A percentile compares a stretch with the other conserved stretches of the same genome.
phyloP scores from a whole-genome alignment of 768 basidiomycete genomes.

The Lactifluus hygrophoroides region DNA sequence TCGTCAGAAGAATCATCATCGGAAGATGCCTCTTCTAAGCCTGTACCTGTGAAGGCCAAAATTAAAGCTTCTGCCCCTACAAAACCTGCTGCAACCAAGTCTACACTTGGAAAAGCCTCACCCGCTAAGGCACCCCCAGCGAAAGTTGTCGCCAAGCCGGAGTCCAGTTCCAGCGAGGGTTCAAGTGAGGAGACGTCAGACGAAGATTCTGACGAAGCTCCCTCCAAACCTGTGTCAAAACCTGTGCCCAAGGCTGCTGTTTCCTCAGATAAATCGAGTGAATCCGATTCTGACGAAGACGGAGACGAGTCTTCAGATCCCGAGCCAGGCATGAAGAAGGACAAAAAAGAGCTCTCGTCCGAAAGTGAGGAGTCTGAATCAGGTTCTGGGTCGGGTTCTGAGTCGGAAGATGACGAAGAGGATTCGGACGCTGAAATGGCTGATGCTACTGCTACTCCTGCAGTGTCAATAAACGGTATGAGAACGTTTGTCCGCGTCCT shows the following conservation, averaged over 20 bases:
- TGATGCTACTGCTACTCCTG: conserved; percentile 31
- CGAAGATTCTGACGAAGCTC: conserved; percentile 26
- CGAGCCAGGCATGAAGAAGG: conserved; percentile 24
- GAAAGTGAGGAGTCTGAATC: conserved; percentile 25
- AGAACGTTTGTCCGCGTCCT: conserved; percentile 1
- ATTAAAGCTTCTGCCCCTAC: neutral
- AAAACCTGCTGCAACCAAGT: conserved; percentile 4
- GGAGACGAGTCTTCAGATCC: conserved; percentile 27
- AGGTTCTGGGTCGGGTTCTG: conserved; percentile 20
- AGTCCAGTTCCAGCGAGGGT: conserved; percentile 8
- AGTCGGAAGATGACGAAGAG: conserved; percentile 26
- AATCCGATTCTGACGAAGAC: conserved; percentile 20
- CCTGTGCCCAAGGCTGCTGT: conserved; percentile 21
- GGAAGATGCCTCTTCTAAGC: conserved; percentile 6
- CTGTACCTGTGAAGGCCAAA: neutral
- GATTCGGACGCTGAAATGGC: conserved; percentile 56
- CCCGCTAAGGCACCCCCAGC: neutral
- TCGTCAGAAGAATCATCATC: conserved; percentile 14
- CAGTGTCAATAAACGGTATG: conserved; percentile 21
- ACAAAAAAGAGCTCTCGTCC: conserved; percentile 23
- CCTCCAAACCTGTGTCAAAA: conserved; percentile 18
- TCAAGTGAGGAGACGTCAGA: conserved; percentile 21
- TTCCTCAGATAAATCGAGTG: conserved; percentile 17
- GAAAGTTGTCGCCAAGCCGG: neutral
- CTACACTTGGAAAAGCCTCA: neutral